Conservation (phyloP, 179 eudicot genomes). For the Spinacia oleracea region DNA sequence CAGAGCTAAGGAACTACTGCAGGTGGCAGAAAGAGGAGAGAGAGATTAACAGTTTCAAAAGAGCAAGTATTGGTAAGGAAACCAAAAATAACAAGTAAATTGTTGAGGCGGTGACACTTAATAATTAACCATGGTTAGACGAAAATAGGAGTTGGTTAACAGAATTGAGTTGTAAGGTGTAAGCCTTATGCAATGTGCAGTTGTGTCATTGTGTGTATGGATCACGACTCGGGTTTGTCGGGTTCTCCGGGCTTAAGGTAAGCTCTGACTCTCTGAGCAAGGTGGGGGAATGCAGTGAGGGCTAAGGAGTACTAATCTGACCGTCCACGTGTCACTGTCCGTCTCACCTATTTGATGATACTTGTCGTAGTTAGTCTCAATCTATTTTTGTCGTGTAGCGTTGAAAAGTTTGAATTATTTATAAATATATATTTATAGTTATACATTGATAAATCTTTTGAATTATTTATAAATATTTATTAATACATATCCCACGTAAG, state of each 20-base stretch:
- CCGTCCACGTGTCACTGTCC: constrained; percentile 16
- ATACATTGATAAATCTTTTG: no score
- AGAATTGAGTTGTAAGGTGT: not conserved
- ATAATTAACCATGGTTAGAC: constrained; percentile 8
- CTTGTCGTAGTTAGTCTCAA: not conserved
- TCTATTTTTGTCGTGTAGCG: constrained; percentile 17
- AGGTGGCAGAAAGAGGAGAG: no score
- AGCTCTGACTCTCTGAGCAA: no score
- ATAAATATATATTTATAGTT: no score
- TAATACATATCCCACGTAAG: no score
- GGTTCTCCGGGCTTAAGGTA: not conserved
- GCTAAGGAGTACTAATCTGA: constrained; percentile 1
- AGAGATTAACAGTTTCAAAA: no score
- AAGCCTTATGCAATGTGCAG: no score
- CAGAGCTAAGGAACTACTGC: no score
- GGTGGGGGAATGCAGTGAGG: no score
- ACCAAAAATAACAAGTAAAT: not conserved
- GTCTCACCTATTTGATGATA: constrained; percentile 2
- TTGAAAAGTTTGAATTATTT: constrained; percentile 22
- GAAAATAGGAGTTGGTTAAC: not conserved
- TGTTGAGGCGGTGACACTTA: not conserved
- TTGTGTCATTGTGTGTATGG: not conserved
- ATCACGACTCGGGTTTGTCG: not conserved
- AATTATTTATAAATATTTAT: no score
- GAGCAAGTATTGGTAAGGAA: no score